phyloP scores from a whole-genome alignment of 345 rosid genomes.

The Erodium maritimum region DNA sequence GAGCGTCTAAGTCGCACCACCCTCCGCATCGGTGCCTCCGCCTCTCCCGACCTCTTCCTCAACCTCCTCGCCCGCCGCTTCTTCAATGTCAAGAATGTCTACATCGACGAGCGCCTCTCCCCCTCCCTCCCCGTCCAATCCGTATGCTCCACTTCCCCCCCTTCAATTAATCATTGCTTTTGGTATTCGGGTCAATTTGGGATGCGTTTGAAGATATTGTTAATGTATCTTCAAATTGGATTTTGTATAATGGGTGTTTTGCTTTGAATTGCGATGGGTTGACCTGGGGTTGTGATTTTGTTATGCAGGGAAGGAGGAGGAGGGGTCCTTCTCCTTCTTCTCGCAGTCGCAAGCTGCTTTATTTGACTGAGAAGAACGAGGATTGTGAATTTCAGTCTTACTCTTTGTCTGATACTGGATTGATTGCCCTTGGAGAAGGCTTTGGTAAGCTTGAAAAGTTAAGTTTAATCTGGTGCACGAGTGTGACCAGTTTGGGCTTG shows the following conservation, averaged over 20 bases:
- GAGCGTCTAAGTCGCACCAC: slow-evolving; percentile 75
- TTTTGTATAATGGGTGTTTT: too few species aligned
- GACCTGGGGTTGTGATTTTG: not conserved
- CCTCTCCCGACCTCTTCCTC: slow-evolving; percentile 48
- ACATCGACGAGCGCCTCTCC: slow-evolving; percentile 71
- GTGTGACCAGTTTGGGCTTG: slow-evolving; percentile 57
- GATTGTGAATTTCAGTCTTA: slow-evolving; percentile 26
- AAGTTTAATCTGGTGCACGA: slow-evolving; percentile 83
- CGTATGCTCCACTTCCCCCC: slow-evolving; percentile 12
- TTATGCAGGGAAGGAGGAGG: slow-evolving; percentile 42
- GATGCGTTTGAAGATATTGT: too few species aligned
- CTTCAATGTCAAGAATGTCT: slow-evolving; percentile 37
- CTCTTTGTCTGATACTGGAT: slow-evolving; percentile 61
- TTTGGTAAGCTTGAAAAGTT: slow-evolving; percentile 59
- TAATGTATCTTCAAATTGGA: too few species aligned
- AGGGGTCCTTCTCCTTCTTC: slow-evolving; percentile 19
- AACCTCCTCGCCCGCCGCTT: slow-evolving; percentile 66
- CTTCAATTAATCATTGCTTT: not conserved
- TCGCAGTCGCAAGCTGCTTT: slow-evolving; percentile 21
- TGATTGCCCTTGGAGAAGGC: slow-evolving; percentile 50
- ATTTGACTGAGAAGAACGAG: slow-evolving; percentile 21
- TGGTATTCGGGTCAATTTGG: not conserved
- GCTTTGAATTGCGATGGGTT: too few species aligned
- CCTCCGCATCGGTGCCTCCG: slow-evolving; percentile 76
- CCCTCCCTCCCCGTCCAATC: slow-evolving; percentile 28